Conservation (phyloP, 305 asterid species). For the Fraxinus floribunda region DNA sequence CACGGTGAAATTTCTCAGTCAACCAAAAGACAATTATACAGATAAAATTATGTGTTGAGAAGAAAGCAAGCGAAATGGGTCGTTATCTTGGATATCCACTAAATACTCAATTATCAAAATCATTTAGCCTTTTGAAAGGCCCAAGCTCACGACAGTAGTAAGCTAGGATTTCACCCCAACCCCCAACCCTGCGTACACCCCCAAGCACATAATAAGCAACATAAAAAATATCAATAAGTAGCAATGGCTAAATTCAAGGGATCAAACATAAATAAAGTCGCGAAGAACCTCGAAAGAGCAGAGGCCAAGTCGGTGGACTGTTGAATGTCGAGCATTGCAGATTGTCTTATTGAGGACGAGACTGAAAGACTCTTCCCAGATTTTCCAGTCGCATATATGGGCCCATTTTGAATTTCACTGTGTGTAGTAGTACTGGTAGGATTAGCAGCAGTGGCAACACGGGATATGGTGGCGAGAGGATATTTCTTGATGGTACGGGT, state of each 20-base stretch:
- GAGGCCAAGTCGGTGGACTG: slow-evolving; percentile 60
- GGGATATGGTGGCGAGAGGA: slow-evolving; percentile 20
- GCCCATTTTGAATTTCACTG: slow-evolving; percentile 26
- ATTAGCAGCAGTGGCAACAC: slow-evolving; percentile 27
- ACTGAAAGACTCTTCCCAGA: slow-evolving; percentile 28
- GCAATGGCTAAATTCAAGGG: background rate
- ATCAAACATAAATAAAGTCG: background rate
- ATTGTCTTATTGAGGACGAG: slow-evolving; percentile 38
- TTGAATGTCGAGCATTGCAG: slow-evolving; percentile 67
- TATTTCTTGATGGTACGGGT: slow-evolving; percentile 29
- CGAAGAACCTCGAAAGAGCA: slow-evolving; percentile 67
- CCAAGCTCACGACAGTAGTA: background rate
- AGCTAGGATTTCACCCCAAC: background rate
- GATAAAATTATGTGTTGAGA: background rate
- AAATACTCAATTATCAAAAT: background rate
- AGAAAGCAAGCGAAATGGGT: background rate
- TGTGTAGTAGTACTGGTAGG: slow-evolving; percentile 23
- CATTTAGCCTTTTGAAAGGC: background rate
- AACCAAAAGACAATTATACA: background rate
- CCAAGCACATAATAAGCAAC: background rate
- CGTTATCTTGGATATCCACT: background rate
- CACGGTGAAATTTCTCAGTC: background rate
- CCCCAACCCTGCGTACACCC: background rate
- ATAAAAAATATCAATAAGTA: background rate
- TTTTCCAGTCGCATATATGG: slow-evolving; percentile 21